Percentiles rank a stretch among this genome's conserved stretches.
Evolutionary conservation across 768 basidiomycete species (phyloP).

Genomic region (Pisolithus sp.): DNA sequence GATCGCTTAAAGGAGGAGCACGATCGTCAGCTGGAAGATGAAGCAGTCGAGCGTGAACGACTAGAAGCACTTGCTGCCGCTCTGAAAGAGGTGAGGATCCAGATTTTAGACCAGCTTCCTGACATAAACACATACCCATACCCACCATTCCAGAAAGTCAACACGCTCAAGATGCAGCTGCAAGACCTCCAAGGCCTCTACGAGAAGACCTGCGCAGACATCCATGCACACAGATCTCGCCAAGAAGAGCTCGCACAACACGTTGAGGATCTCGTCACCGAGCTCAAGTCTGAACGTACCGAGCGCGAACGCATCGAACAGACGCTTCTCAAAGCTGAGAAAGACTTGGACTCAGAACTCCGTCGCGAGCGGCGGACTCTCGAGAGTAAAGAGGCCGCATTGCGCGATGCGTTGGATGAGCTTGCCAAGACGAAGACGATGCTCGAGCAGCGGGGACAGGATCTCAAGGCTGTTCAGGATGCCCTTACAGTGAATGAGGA

Average conservation of each 20-base stretch:
- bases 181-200: constrained; percentile 60
- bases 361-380: constrained; percentile 56
- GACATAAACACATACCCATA: not conserved
- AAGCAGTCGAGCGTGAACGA: constrained; percentile 60
- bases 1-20: constrained; percentile 70
- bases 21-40: constrained; percentile 66
- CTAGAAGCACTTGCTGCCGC: constrained; percentile 61
- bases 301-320: constrained; percentile 48
- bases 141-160: constrained; percentile 53
- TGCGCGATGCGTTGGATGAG: constrained; percentile 57
- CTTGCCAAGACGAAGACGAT: constrained; percentile 57
- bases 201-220: constrained; percentile 56
- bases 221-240: constrained; percentile 58
- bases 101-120: not conserved
- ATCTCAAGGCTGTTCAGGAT: constrained; percentile 65
- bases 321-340: constrained; percentile 51
- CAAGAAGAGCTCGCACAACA: constrained; percentile 76
- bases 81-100: constrained; percentile 66
- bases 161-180: constrained; percentile 55
- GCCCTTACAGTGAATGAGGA: constrained; percentile 67
- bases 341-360: constrained; percentile 55
- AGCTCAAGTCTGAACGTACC: constrained; percentile 53
- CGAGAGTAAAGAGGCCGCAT: constrained; percentile 64
- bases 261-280: constrained; percentile 62
- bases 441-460: constrained; percentile 66